A percentile compares a stretch with the other conserved stretches of the same genome.
Evolutionary conservation across 1,284 basidiomycete species (phyloP).

Genomic region (Rugiboletus extremiorientalis): DNA sequence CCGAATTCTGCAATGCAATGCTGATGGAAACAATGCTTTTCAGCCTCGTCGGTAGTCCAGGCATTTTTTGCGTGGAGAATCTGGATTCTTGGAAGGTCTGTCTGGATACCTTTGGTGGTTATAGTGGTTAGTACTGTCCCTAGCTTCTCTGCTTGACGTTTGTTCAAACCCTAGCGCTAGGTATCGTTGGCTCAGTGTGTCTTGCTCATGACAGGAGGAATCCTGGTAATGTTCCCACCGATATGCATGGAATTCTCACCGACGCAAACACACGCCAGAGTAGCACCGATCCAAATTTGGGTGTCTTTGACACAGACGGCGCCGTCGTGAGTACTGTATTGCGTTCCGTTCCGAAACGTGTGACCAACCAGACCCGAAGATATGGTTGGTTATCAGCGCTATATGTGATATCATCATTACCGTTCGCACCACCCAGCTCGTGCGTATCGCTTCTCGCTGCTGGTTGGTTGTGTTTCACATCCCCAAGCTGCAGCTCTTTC

Average conservation of each 20-base stretch:
- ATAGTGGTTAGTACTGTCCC: not conserved
- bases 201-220: not conserved
- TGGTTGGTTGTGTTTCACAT: not conserved
- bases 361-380: not conserved
- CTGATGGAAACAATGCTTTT: not conserved
- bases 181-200: not conserved
- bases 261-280: not conserved
- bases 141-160: not conserved
- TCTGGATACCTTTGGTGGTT: not conserved
- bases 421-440: not conserved
- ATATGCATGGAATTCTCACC: not conserved
- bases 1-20: not conserved
- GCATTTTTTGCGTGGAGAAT: conserved; percentile 4
- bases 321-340: not conserved
- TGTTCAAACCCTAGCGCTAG: not conserved
- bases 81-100: conserved; percentile 1
- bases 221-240: not conserved
- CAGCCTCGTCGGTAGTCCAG: not conserved
- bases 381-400: conserved; percentile 1
- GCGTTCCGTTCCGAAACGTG: not conserved
- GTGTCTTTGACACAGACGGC: conserved; percentile 1
- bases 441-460: not conserved
- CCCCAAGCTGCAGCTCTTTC: not conserved
- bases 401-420: conserved; percentile 2
- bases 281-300: not conserved